A percentile compares a stretch with the other conserved stretches of the same genome.
These are phyloP conservation scores for Debaryomyces coudertii DNA, from an alignment of 1,139 yeast genomes.

Conservation along the genomic window DNA sequence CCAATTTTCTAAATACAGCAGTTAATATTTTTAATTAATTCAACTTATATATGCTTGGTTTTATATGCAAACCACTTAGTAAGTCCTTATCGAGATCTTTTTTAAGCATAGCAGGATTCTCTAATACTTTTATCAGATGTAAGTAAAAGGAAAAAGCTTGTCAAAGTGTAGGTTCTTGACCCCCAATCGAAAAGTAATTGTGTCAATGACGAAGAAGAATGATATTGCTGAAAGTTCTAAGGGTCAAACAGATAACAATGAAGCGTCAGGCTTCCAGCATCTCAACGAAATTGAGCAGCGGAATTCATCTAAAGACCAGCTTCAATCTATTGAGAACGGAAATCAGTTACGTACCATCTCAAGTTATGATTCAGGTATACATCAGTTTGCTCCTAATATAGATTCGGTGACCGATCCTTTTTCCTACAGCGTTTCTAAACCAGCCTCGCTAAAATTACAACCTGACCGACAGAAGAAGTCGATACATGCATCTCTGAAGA, in stretches of 20 bases:
- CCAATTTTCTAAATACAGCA: neutral
- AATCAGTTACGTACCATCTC: neutral
- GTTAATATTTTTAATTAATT: neutral
- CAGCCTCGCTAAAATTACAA: conserved; percentile 4
- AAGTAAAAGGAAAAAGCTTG: neutral
- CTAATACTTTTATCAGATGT: neutral
- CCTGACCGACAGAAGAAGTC: neutral
- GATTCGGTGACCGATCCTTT: neutral
- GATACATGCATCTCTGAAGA: neutral
- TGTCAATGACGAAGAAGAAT: conserved; percentile 2
- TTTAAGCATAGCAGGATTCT: neutral
- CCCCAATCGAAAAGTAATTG: neutral
- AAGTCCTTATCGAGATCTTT: neutral
- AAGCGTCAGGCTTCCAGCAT: conserved; percentile 7
- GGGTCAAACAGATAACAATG: conserved; percentile 6
- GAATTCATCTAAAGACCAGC: neutral
- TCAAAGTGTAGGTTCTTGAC: neutral
- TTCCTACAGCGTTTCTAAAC: neutral
- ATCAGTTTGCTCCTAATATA: neutral
- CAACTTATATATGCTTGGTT: neutral
- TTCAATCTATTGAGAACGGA: neutral
- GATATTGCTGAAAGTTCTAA: neutral
- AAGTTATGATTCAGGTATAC: neutral
- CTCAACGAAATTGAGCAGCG: neutral
- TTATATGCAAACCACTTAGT: neutral